Evolutionary conservation across 1,284 basidiomycete genomes (phyloP).

Genomic region (Ustilago loliicola): DNA sequence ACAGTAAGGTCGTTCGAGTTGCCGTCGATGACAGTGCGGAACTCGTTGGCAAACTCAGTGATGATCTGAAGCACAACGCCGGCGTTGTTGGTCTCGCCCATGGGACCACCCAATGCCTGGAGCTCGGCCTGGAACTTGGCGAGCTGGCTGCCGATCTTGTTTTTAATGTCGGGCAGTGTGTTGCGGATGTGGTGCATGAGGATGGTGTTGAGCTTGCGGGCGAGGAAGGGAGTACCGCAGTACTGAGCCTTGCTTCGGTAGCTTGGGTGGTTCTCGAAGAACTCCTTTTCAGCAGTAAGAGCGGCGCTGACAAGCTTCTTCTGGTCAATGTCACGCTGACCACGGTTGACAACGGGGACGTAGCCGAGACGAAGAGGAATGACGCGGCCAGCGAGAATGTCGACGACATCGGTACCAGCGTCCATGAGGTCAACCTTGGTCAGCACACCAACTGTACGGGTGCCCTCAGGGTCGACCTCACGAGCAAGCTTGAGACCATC

Average conservation of each 20-base stretch:
- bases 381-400: slow-evolving; percentile 93
- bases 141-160: slow-evolving; percentile 96
- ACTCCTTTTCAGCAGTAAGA: slow-evolving; percentile 86
- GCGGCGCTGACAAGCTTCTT: slow-evolving; percentile 89
- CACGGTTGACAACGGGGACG: slow-evolving; percentile 96
- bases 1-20: slow-evolving; percentile 96
- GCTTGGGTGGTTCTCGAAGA: slow-evolving; percentile 90
- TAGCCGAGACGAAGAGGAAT: slow-evolving; percentile 98
- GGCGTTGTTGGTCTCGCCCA: slow-evolving; percentile 88
- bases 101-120: slow-evolving; percentile 94
- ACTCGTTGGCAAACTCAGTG: slow-evolving; percentile 99
- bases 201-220: slow-evolving; percentile 94
- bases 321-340: slow-evolving; percentile 95
- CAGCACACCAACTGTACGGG: slow-evolving; percentile 93
- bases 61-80: slow-evolving; percentile 79
- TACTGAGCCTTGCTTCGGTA: slow-evolving; percentile 97
- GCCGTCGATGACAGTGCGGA: slow-evolving; percentile 97
- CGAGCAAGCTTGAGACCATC: slow-evolving; percentile 97
- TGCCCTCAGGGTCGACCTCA: slow-evolving; percentile 92
- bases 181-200: slow-evolving; percentile 98
- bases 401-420: slow-evolving; percentile 95
- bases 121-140: slow-evolving; percentile 98
- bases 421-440: slow-evolving; percentile 99
- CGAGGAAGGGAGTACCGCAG: slow-evolving; percentile 94
- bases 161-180: slow-evolving; percentile 99